Base-by-base conservation (phyloP, 1,139 yeast species). In the Candida sanyaensis region DNA sequence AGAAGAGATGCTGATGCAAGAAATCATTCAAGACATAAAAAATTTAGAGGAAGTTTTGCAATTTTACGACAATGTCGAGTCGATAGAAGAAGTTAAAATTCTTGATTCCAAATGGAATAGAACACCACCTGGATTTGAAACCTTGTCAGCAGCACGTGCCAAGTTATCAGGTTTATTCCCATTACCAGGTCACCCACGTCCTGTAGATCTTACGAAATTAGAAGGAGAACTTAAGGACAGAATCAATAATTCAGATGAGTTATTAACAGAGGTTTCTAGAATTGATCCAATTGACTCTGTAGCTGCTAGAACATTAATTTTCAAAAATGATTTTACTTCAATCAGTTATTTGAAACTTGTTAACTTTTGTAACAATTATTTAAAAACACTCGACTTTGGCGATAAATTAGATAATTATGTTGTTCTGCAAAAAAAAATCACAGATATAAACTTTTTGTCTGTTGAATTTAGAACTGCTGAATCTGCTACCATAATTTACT, bases 101-200 rank as follows among this genome's bases (percentile, higher is more conserved):
- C 60, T 73, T 7, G 80, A 77, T 36, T 75, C 88, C 0, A 68
- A 77, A 46, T 91, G 97, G 97, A 96, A 91, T 43, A 71, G 80
- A 12, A 77, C 78, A 31, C 92, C 96, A 0, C 69, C 75, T 42
- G 96, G 92, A 0, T 88, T 87, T 63, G 96, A 89, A 59, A 77
- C 79, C 10, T 84, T 88, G 3, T 79, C 89, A 1, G 88, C 95
- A 0, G 90, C 84, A 55, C 75, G 88, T 55, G 96, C 96, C 5
- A 91, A 91, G 59, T 71, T 88, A 21, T 82, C 92, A 0, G 97
- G 97, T 0, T 65, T 88, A 4, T 91, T 89, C 57, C 90, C 93
- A 0, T 70, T 83, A 26, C 95, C 95, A 1, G 93, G 93, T 2
- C 77, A 79, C 44, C 82, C 87, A 0, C 73, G 78, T 54, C 81